Base-by-base conservation (phyloP, 331 rosid species). In the Acacia concinna region DNA sequence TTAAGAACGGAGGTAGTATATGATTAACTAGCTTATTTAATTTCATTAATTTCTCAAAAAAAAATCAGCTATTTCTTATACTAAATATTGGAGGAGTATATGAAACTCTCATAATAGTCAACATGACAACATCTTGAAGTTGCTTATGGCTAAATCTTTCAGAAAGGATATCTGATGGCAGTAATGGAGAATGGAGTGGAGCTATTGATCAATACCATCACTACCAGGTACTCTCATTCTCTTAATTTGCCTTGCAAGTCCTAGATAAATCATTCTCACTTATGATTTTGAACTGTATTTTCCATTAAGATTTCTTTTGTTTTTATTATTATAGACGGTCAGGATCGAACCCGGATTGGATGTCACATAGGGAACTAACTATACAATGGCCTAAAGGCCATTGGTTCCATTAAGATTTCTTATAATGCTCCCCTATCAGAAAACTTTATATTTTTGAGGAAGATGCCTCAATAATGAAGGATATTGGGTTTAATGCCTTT, bases 171-270 rank as follows among this genome's bases (percentile, higher is more conserved):
- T 79, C 5, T 30, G 90, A 82, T 51, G 82, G 12, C 57, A 82
- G 89, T 51, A 90, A 71, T 43, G 94, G 78, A 2, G 78, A 84
- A n/a, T n/a, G n/a, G n/a, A n/a, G n/a, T 79, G 78, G 81, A 52
- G 94, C 94, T 20, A n/a, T 60, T 54, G 90, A 90, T 81, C 76
- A 83, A 46, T 84, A 88, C 84, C 94, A 90, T 77, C 89, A 85
- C 43, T 90, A 88, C 87, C 84, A 88, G 90, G 94, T 90, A 81
- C 60, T 37, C 71, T 12, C 52, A 7, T 80, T 56, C 67, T 81
- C 46, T 74, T 78, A 18, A 37, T 25, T 27, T 78, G 31, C 66
- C 27, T 69, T 21, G 5, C 15, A 35, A 21, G 27, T 7, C 6
- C 34, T 1, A 18, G 21, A 60, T 14, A 54, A 28, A 12, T 3